Percentiles rank a stretch among this genome's conserved stretches.
Evolutionary conservation across 1,284 basidiomycete species (phyloP).

Genomic region (Neonothopanus nambi): DNA sequence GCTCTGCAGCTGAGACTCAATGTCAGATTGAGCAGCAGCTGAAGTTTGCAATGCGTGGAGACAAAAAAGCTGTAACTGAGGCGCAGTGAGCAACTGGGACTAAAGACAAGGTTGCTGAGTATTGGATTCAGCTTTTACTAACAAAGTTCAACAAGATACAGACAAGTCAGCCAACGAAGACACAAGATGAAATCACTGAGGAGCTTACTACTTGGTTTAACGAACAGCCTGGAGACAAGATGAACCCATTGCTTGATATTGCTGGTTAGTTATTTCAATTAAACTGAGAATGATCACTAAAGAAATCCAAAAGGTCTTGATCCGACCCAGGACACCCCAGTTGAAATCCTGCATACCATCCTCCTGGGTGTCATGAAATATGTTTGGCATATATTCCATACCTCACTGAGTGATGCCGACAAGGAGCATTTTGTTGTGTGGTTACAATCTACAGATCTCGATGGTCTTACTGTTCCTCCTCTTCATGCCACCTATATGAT

Average conservation of each 20-base stretch:
- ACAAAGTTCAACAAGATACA: conserved; percentile 4
- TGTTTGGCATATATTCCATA: conserved; percentile 25
- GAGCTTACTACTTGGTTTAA: conserved; percentile 21
- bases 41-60: conserved; percentile 14
- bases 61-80: conserved; percentile 20
- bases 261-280: conserved; percentile 6
- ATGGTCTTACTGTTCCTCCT: conserved; percentile 21
- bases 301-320: conserved; percentile 34
- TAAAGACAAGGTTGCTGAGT: conserved; percentile 30
- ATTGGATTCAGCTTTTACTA: conserved; percentile 32
- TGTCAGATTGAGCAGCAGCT: not conserved
- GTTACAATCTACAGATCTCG: conserved; percentile 17
- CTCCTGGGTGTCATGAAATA: conserved; percentile 38
- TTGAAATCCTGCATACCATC: conserved; percentile 38
- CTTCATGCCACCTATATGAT: conserved; percentile 27
- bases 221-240: conserved; percentile 18
- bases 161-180: conserved; percentile 11
- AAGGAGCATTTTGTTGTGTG: not conserved
- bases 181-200: conserved; percentile 13
- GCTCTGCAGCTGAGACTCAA: not conserved
- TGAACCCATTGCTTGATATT: conserved; percentile 21
- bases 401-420: not conserved
- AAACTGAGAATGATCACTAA: not conserved
- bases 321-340: conserved; percentile 31
- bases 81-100: conserved; percentile 27